A percentile compares a stretch with the other conserved stretches of the same genome.
phyloP scores from a whole-genome alignment of 2,329 filamentous ascomycete genomes.

The Talaromyces sp. region DNA sequence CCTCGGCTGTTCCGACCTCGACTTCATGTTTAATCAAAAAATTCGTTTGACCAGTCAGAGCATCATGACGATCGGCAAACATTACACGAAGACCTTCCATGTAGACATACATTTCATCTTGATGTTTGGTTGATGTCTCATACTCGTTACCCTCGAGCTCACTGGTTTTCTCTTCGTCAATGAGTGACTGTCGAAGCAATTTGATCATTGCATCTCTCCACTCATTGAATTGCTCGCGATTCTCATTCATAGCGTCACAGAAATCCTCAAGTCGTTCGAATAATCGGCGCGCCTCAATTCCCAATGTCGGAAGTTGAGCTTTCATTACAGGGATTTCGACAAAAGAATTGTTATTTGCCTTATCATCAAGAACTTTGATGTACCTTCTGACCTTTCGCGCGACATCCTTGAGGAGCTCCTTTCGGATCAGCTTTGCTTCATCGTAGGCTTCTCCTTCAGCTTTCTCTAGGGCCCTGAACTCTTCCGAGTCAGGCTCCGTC shows the following conservation, averaged over 20 bases:
- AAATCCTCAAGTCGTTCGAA: constrained; percentile 65
- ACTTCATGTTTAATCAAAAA: constrained; percentile 71
- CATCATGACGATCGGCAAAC: constrained; percentile 73
- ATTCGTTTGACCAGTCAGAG: constrained; percentile 74
- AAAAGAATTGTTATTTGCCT: constrained; percentile 54
- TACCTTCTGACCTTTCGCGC: constrained; percentile 58
- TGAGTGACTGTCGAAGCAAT: constrained; percentile 68
- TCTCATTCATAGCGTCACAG: constrained; percentile 64
- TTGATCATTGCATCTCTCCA: constrained; percentile 73
- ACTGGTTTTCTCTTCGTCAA: constrained; percentile 74
- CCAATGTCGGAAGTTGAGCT: constrained; percentile 53
- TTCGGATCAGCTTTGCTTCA: constrained; percentile 69
- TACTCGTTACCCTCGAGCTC: constrained; percentile 89
- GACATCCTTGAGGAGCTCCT: constrained; percentile 67
- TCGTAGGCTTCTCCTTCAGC: constrained; percentile 73
- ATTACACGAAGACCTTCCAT: constrained; percentile 72
- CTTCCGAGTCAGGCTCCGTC: constrained; percentile 64
- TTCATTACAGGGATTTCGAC: constrained; percentile 62
- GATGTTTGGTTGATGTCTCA: constrained; percentile 77
- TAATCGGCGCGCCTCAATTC: constrained; percentile 69
- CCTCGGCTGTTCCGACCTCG: constrained; percentile 58
- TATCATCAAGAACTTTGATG: constrained; percentile 62
- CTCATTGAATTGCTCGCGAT: constrained; percentile 66
- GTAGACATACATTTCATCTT: constrained; percentile 86
- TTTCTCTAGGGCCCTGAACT: constrained; percentile 64